Conservation (phyloP, 2,329 filamentous ascomycete species). For the Cercospora berteroae region DNA sequence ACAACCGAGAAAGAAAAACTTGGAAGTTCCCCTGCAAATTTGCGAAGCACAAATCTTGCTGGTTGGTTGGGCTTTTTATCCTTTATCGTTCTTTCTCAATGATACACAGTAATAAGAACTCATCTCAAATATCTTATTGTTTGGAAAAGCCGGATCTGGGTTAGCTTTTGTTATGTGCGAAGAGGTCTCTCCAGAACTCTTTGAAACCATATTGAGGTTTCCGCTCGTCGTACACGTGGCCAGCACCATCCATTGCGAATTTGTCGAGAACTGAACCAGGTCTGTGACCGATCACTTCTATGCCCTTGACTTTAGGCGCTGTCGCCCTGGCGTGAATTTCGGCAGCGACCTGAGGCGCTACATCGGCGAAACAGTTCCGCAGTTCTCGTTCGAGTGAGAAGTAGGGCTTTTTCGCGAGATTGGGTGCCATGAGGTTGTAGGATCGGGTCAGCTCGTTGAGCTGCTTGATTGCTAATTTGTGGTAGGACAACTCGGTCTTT, state of each 20-base stretch:
- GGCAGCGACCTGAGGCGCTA: constrained; percentile 71
- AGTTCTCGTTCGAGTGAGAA: constrained; percentile 81
- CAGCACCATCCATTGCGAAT: constrained; percentile 54
- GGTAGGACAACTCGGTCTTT: constrained; percentile 68
- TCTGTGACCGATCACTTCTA: constrained; percentile 44
- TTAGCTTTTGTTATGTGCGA: constrained; percentile 35
- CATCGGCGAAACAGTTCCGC: constrained; percentile 75
- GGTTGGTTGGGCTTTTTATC: not conserved
- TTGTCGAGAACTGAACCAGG: constrained; percentile 60
- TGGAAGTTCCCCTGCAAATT: not conserved
- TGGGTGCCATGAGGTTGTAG: constrained; percentile 93
- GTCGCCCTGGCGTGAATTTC: constrained; percentile 70
- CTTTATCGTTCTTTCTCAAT: not conserved
- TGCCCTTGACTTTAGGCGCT: constrained; percentile 42
- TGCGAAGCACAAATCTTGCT: not conserved
- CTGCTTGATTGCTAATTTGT: constrained; percentile 70
- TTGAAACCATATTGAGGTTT: constrained; percentile 78
- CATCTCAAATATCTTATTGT: too few relatives aligned
- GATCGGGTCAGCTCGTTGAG: constrained; percentile 78
- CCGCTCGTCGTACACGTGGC: constrained; percentile 70
- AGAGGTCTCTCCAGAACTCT: constrained; percentile 87
- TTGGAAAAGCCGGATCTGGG: not conserved
- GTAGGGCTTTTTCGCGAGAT: constrained; percentile 90
- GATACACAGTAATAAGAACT: not conserved
- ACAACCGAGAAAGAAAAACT: not conserved